These are phyloP conservation scores for Stylonectria norvegica DNA, from an alignment of 2,329 filamentous ascomycete species.

Conservation along the genomic window DNA sequence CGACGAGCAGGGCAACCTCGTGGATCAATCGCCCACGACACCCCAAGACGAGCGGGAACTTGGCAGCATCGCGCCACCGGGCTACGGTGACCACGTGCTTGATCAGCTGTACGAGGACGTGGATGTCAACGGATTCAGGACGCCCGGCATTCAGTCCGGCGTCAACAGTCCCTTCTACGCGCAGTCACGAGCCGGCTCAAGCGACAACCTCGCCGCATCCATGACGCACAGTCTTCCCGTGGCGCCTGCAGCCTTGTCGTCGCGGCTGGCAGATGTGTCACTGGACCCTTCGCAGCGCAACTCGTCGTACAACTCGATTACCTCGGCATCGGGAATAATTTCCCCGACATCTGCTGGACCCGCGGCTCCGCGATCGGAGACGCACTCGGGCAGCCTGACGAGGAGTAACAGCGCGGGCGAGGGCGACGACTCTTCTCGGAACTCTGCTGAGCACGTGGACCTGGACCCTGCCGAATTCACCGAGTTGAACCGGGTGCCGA, in stretches of 20 bases:
- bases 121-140: slow-evolving; percentile 77
- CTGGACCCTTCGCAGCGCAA: slow-evolving; percentile 46
- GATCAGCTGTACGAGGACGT: slow-evolving; percentile 89
- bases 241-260: slow-evolving; percentile 56
- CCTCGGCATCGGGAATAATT: slow-evolving; percentile 42
- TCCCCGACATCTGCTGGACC: slow-evolving; percentile 40
- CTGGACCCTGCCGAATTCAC: slow-evolving; percentile 58
- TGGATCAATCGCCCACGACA: slow-evolving; percentile 55
- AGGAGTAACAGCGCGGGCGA: slow-evolving; percentile 53
- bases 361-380: slow-evolving; percentile 38
- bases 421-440: slow-evolving; percentile 49
- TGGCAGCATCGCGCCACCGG: slow-evolving; percentile 74
- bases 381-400: slow-evolving; percentile 47
- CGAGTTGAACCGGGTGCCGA: slow-evolving; percentile 69
- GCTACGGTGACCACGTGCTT: slow-evolving; percentile 85
- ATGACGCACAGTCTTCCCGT: slow-evolving; percentile 31
- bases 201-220: slow-evolving; percentile 69
- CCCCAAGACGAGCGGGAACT: slow-evolving; percentile 48
- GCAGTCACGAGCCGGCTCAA: slow-evolving; percentile 70
- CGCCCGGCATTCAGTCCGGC: slow-evolving; percentile 67
- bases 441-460: slow-evolving; percentile 56
- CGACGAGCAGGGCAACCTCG: slow-evolving; percentile 79
- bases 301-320: slow-evolving; percentile 44
- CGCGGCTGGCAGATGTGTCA: slow-evolving; percentile 67
- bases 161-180: slow-evolving; percentile 76